Percentiles rank a stretch among this genome's conserved stretches.
These are phyloP conservation scores for Penicillium nucicola DNA, from an alignment of 495 filamentous ascomycete species.

Conservation along the genomic window DNA sequence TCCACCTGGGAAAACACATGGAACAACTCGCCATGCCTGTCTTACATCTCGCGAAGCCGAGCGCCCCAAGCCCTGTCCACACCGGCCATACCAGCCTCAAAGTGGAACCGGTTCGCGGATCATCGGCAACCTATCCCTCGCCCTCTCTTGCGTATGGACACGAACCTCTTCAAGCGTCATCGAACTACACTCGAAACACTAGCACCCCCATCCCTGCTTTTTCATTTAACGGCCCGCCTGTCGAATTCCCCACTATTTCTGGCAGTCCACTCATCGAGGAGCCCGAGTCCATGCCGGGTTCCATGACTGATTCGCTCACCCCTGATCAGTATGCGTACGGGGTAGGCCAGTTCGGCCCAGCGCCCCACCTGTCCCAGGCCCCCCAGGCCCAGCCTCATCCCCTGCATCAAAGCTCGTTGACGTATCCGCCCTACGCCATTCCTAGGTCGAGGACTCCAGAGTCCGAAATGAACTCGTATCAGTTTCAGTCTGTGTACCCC, in stretches of 20 bases:
- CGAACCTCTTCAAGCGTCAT: not conserved
- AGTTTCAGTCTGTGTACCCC: constrained; percentile 13
- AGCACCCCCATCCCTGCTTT: constrained; percentile 9
- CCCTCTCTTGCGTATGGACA: constrained; percentile 3
- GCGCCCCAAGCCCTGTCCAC: constrained; percentile 13
- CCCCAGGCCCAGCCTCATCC: constrained; percentile 18
- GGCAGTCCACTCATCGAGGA: constrained; percentile 29
- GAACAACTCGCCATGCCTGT: constrained; percentile 88
- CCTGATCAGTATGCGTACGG: constrained; percentile 11
- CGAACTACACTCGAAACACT: constrained; percentile 15
- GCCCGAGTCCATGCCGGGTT: constrained; percentile 23
- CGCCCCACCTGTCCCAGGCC: constrained; percentile 13
- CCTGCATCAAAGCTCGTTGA: constrained; percentile 34
- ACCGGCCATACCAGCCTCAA: constrained; percentile 4
- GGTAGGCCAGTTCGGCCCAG: constrained; percentile 11
- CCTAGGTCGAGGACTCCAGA: constrained; percentile 21
- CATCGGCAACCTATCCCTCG: constrained; percentile 2
- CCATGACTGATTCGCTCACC: constrained; percentile 14
- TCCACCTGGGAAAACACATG: constrained; percentile 96
- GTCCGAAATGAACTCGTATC: constrained; percentile 25
- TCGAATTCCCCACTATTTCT: constrained; percentile 24
- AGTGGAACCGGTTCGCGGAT: not conserved
- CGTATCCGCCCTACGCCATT: constrained; percentile 39
- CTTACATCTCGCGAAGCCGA: constrained; percentile 61
- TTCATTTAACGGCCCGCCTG: constrained; percentile 9